Evolutionary conservation across 2,329 filamentous ascomycete genomes (phyloP), one percentile per base, ranked within the genome.

Genomic region (Neopestalotiopsis sp.): DNA sequence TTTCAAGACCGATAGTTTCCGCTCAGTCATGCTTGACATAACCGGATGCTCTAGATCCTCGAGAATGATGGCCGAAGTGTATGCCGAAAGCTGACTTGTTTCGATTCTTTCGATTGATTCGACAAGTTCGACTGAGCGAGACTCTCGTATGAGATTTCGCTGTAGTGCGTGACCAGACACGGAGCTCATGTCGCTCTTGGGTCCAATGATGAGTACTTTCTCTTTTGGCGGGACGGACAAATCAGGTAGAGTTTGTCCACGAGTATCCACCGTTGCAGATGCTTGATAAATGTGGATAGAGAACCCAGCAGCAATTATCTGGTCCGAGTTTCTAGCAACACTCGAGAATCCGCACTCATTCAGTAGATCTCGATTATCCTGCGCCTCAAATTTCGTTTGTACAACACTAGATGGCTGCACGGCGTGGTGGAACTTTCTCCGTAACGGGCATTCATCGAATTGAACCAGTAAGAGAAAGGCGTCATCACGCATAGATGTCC

Each of bases 281-380:
- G 79, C 73, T 65, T 83, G 82, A 10, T 82, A 78, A 7, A 84
- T 74, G 24, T 76, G 77, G n/a, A 84, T 67, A 1, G 77, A 76
- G 58, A 78, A 80, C 1, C 81, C 81, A 0, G 75, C 71, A 3
- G 74, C 69, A 38, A 74, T 77, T 14, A 71, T 74, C 61, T 83
- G 80, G 49, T 80, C 73, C 0, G 79, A 76, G 56, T 80, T 76
- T 17, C 72, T 74, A 1, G 76, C 75, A 0, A 76, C 67, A n/a
- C 71, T 68, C 3, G 70, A 66, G 40, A 84, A 84, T 0, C 79
- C 81, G 30, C 72, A 77, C 5, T 68, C 63, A 1, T 81, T 75
- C 0, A 83, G 75, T 1, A 77, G 34, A 12, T 79, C 77, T 0
- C 76, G 74, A 79, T 79, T 82, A 49, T 77, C 75, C 0, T 79